Evolutionary conservation across 768 basidiomycete genomes (phyloP).

Genomic region (Lactifluus hygrophoroides): DNA sequence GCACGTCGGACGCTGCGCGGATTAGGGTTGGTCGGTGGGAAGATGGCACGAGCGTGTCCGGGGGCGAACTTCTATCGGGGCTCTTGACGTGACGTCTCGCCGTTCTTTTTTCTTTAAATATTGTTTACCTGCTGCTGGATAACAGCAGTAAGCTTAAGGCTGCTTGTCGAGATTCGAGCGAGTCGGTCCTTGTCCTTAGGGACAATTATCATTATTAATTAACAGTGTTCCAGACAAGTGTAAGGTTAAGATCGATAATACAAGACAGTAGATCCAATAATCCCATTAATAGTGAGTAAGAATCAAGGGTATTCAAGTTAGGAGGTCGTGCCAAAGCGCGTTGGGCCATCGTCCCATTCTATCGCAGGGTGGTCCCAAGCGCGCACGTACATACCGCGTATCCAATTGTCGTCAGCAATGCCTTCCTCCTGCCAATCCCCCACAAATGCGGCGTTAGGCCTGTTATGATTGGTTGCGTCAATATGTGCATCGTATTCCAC

Average conservation of each 20-base stretch:
- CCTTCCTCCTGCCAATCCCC: background rate
- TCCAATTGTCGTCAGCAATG: background rate
- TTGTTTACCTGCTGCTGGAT: too few relatives aligned
- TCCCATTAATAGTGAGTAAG: too few relatives aligned
- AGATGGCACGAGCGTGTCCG: conserved; percentile 11
- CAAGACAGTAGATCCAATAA: too few relatives aligned
- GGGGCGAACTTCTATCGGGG: conserved; percentile 3
- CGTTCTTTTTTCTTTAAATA: too few relatives aligned
- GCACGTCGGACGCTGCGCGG: background rate
- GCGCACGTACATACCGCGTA: background rate
- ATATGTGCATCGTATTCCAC: background rate
- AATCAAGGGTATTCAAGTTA: background rate
- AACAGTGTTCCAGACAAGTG: background rate
- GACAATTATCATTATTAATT: background rate
- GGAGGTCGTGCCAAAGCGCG: too few relatives aligned
- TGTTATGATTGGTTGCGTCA: too few relatives aligned
- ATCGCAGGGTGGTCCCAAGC: background rate
- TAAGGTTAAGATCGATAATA: too few relatives aligned
- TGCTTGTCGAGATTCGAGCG: too few relatives aligned
- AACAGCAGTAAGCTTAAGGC: too few relatives aligned
- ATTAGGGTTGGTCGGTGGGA: conserved; percentile 15
- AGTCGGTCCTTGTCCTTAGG: background rate
- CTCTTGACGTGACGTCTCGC: conserved; percentile 18
- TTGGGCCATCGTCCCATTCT: background rate
- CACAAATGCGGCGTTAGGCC: background rate